Conservation (phyloP, 352 stramenopile species). For the Phytophthora foliorum region DNA sequence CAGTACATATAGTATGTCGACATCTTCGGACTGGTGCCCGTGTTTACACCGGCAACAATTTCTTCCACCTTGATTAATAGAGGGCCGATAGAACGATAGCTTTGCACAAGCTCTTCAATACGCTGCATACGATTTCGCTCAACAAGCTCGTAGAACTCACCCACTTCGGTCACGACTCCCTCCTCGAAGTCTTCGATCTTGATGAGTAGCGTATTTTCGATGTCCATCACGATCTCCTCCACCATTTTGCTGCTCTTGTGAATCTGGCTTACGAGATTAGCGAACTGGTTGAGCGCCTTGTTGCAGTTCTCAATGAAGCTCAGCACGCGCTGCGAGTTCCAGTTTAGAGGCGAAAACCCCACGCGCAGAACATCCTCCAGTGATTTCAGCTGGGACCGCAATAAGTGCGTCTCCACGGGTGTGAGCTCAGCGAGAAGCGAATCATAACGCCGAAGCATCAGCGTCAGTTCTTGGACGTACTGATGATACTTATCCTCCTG, state of each 20-base stretch:
- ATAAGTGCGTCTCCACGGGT: slow-evolving; percentile 91
- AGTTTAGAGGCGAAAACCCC: slow-evolving; percentile 96
- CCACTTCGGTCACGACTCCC: slow-evolving; percentile 91
- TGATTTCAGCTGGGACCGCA: slow-evolving; percentile 91
- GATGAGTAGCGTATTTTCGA: slow-evolving; percentile 94
- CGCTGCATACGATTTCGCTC: slow-evolving; percentile 92
- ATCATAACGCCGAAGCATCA: slow-evolving; percentile 95
- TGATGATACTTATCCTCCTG: slow-evolving; percentile 97
- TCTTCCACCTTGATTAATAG: slow-evolving; percentile 97
- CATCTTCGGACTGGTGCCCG: slow-evolving; percentile 90
- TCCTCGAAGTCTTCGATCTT: slow-evolving; percentile 93
- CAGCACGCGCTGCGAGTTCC: slow-evolving; percentile 97
- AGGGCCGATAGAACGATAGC: slow-evolving; percentile 94
- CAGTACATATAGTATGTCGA: slow-evolving; percentile 98
- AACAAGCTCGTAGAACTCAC: slow-evolving; percentile 95
- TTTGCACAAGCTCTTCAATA: slow-evolving; percentile 94
- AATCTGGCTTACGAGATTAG: slow-evolving; percentile 94
- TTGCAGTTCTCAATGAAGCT: slow-evolving; percentile 95
- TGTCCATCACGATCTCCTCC: slow-evolving; percentile 93
- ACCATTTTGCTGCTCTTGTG: slow-evolving; percentile 97
- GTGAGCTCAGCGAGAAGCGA: slow-evolving; percentile 83
- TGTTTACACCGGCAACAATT: slow-evolving; percentile 95
- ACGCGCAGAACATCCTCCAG: slow-evolving; percentile 88
- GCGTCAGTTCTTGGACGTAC: slow-evolving; percentile 92
- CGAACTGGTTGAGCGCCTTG: slow-evolving; percentile 95